Percentiles rank a stretch among this genome's conserved stretches.
phyloP scores from a whole-genome alignment of 805 yeast species.

The Ogataea methylovora region DNA sequence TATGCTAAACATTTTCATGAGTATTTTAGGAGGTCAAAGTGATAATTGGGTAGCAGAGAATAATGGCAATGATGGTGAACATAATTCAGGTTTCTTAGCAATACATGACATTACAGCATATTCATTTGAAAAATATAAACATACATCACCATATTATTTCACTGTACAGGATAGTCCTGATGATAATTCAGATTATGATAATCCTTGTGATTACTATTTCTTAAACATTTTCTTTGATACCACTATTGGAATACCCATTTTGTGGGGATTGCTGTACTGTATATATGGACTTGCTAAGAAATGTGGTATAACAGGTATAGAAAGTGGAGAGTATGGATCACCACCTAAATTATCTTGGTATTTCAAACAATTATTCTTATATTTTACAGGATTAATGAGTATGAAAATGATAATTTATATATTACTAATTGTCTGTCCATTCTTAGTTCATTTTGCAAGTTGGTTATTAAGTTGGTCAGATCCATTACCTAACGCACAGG shows the following conservation, averaged over 20 bases:
- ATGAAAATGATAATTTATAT: conserved; percentile 52
- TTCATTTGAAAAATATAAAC: background rate
- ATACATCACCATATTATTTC: background rate
- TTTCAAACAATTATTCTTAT: conserved; percentile 63
- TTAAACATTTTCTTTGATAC: conserved; percentile 84
- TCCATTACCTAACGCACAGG: conserved; percentile 73
- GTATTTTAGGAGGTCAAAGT: conserved; percentile 44
- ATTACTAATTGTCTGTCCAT: conserved; percentile 53
- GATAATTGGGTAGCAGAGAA: conserved; percentile 9
- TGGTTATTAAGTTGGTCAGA: conserved; percentile 80
- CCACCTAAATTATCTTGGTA: conserved; percentile 61
- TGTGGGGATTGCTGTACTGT: conserved; percentile 49
- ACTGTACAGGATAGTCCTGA: no score
- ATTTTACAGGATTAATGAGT: conserved; percentile 52
- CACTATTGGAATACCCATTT: conserved; percentile 84
- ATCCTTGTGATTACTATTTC: conserved; percentile 94
- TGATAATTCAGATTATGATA: conserved; percentile 23
- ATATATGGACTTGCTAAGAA: conserved; percentile 40
- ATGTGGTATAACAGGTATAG: conserved; percentile 38
- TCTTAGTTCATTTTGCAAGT: conserved; percentile 63
- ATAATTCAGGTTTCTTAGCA: background rate
- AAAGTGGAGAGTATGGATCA: conserved; percentile 55
- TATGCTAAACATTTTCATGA: conserved; percentile 62
- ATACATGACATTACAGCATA: background rate
- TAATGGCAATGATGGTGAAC: background rate